Conservation (phyloP, 768 basidiomycete genomes). For the Hydnomerulius pinastri region DNA sequence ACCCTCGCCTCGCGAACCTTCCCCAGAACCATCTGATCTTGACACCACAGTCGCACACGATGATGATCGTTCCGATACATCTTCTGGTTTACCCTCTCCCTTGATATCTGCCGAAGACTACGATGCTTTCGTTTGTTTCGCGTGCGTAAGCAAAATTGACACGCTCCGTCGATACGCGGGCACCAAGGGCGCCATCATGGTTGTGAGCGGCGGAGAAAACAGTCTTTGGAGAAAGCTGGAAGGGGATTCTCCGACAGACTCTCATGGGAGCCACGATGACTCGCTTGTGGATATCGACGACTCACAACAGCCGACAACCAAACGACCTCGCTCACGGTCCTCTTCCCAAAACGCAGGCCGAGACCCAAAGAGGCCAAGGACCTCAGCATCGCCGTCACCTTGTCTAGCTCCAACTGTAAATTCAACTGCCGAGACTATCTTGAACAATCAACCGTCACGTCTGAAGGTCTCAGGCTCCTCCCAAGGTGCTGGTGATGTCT, state of each 20-base stretch:
- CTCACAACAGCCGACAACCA: constrained; percentile 26
- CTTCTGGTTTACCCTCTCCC: constrained; percentile 66
- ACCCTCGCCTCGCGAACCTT: constrained; percentile 49
- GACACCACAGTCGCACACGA: constrained; percentile 26
- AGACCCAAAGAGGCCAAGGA: constrained; percentile 45
- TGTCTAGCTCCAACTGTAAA: constrained; percentile 64
- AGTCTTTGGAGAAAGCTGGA: constrained; percentile 58
- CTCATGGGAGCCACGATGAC: constrained; percentile 5
- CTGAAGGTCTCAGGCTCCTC: constrained; percentile 23
- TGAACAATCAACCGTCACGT: constrained; percentile 25
- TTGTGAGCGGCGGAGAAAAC: constrained; percentile 50
- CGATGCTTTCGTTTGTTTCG: constrained; percentile 71
- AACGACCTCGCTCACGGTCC: constrained; percentile 44
- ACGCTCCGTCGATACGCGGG: constrained; percentile 66
- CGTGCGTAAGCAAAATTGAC: constrained; percentile 60
- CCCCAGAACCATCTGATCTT: constrained; percentile 22
- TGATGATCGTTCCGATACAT: constrained; percentile 60
- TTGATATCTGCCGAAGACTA: constrained; percentile 70
- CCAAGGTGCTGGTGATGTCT: constrained; percentile 70
- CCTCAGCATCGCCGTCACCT: constrained; percentile 33
- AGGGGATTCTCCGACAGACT: constrained; percentile 15
- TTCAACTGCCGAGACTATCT: constrained; percentile 45
- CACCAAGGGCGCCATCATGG: constrained; percentile 65
- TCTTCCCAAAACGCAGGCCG: constrained; percentile 32
- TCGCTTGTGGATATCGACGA: constrained; percentile 29